Percentiles rank a stretch among this genome's conserved stretches.
Evolutionary conservation across 1,284 basidiomycete genomes (phyloP).

Genomic region (Malassezia sympodialis): DNA sequence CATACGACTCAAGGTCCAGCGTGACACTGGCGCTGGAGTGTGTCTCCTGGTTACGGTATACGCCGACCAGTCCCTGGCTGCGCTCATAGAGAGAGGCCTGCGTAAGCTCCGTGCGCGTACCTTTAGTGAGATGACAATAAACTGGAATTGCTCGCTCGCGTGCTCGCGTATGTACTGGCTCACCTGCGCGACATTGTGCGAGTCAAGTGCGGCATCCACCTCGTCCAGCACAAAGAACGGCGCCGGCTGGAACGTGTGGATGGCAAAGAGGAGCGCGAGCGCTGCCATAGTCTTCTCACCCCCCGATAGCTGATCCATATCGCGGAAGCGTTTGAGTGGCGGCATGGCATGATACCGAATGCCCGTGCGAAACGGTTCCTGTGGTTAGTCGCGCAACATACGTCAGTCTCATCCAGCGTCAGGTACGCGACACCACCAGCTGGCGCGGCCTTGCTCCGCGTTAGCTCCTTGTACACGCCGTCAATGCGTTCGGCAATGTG

Average conservation of each 20-base stretch:
- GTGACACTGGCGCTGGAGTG: conserved; percentile 82
- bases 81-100: conserved; percentile 63
- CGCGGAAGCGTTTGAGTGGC: conserved; percentile 95
- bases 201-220: conserved; percentile 77
- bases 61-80: conserved; percentile 80
- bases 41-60: conserved; percentile 83
- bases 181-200: conserved; percentile 44
- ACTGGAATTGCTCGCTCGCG: conserved; percentile 64
- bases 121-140: conserved; percentile 93
- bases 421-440: conserved; percentile 95
- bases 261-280: conserved; percentile 84
- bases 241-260: conserved; percentile 84
- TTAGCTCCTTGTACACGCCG: conserved; percentile 92
- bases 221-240: conserved; percentile 99
- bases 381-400: neutral
- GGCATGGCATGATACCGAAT: conserved; percentile 96
- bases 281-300: conserved; percentile 98
- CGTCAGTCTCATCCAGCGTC: conserved; percentile 85
- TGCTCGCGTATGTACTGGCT: conserved; percentile 43
- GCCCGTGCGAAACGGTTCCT: conserved; percentile 82
- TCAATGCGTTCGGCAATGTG: conserved; percentile 93
- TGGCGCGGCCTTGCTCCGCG: conserved; percentile 80
- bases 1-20: conserved; percentile 60
- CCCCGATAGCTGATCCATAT: conserved; percentile 96
- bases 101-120: conserved; percentile 1